Conservation (phyloP, 805 yeast genomes). For the Kuraishia floccosa region DNA sequence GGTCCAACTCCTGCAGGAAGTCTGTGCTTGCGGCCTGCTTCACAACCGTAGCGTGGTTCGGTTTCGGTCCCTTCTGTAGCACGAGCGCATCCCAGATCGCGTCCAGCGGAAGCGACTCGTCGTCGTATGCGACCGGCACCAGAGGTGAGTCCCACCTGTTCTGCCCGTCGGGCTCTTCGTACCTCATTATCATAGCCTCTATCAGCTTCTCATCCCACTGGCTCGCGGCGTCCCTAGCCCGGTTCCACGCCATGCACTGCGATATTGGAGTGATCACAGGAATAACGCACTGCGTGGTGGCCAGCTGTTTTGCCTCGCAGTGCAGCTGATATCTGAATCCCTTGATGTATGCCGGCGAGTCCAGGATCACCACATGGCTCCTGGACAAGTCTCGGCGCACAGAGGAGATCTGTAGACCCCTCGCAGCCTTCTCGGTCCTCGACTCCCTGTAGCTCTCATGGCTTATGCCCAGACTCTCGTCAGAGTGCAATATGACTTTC, state of each 20-base stretch:
- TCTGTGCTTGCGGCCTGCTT: conserved; percentile 72
- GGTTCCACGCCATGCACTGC: conserved; percentile 54
- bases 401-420: conserved; percentile 82
- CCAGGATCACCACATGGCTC: conserved; percentile 68
- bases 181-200: conserved; percentile 63
- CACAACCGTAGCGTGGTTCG: conserved; percentile 76
- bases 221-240: conserved; percentile 15
- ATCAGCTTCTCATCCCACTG: conserved; percentile 55
- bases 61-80: conserved; percentile 51
- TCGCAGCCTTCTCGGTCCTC: conserved; percentile 62
- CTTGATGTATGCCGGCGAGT: conserved; percentile 80
- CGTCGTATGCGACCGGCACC: conserved; percentile 53
- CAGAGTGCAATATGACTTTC: conserved; percentile 61
- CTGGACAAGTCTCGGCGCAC: conserved; percentile 72
- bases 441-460: conserved; percentile 65
- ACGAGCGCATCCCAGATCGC: conserved; percentile 57
- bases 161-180: conserved; percentile 84
- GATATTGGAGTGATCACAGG: conserved; percentile 66
- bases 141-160: conserved; percentile 93
- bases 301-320: conserved; percentile 82
- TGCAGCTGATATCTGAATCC: conserved; percentile 91
- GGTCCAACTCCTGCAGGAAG: conserved; percentile 71
- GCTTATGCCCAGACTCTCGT: conserved; percentile 63
- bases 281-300: conserved; percentile 74
- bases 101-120: conserved; percentile 45